Evolutionary conservation across 805 yeast genomes (phyloP).

Genomic region (Brettanomyces naardenensis): DNA sequence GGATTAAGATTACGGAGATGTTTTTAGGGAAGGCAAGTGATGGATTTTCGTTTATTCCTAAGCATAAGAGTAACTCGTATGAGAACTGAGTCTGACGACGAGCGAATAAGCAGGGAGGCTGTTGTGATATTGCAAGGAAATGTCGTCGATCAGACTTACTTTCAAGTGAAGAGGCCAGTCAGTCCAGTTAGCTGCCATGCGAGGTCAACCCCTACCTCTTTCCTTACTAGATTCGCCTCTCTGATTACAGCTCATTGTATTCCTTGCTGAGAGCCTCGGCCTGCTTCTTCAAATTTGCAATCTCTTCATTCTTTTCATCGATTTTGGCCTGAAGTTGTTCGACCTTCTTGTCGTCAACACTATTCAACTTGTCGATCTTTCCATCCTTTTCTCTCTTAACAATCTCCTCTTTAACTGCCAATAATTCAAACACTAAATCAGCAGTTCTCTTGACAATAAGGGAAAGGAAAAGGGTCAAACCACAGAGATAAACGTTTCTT

Average conservation of each 20-base stretch:
- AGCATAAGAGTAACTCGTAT: slow-evolving; percentile 89
- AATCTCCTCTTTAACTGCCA: slow-evolving; percentile 51
- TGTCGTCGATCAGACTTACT: no score
- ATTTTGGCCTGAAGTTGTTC: slow-evolving; percentile 42
- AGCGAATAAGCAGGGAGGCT: no score
- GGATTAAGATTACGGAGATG: slow-evolving; percentile 95
- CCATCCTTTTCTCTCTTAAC: slow-evolving; percentile 10
- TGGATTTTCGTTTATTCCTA: slow-evolving; percentile 75
- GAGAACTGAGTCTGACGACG: slow-evolving; percentile 17
- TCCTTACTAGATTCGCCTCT: no score
- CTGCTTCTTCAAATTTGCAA: slow-evolving; percentile 64
- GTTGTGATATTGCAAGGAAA: no score
- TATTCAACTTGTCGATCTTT: slow-evolving; percentile 14
- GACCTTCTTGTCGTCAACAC: slow-evolving; percentile 31
- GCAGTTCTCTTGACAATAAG: slow-evolving; percentile 81
- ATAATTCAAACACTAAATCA: slow-evolving; percentile 65
- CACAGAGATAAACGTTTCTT: slow-evolving; percentile 92
- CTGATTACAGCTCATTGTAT: slow-evolving; percentile 32
- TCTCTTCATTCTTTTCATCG: slow-evolving; percentile 53
- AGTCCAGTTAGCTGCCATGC: no score
- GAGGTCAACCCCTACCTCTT: no score
- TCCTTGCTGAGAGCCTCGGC: slow-evolving; percentile 59
- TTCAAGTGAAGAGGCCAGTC: no score
- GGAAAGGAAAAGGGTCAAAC: slow-evolving; percentile 87
- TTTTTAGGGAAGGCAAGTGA: slow-evolving; percentile 82